Base-by-base conservation (phyloP, 2,329 filamentous ascomycete genomes). In the Sporothrix variecibatus region DNA sequence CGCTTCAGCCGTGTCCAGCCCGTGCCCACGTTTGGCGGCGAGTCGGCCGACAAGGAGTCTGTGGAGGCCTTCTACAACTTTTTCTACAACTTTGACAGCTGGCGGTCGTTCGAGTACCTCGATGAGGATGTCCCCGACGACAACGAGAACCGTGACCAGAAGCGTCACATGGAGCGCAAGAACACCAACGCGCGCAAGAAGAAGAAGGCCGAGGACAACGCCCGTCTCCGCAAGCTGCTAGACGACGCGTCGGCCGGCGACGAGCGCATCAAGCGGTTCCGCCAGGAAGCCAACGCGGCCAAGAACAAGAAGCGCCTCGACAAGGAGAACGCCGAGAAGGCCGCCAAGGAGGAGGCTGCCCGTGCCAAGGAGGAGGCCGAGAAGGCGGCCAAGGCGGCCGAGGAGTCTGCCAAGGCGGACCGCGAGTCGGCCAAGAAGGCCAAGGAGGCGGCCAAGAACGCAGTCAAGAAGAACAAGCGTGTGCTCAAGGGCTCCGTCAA, bases 391-490 rank as follows among this genome's bases (percentile, higher is more conserved):
- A 93, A 93, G 82, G 94, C 97, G 77, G 93, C 94, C 20, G 96
- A 97, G 83, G 93, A 93, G 78, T 88, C 91, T 58, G 94, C 94
- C 77, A 98, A 98, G 88, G 89, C 87, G 5, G 91, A 94, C 74
- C 93, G 93, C 78, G 94, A 95, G 78, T 89, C 92, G 77, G 86
- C 86, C 80, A 99, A 98, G 90, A 99, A 99, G 89, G 92, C 93
- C 75, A 99, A 98, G 88, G 96, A 99, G 85, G 95, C 95, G 1
- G 96, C 96, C 74, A 99, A 99, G 91, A 98, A 94, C 81, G 96
- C 96, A 17, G 93, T 96, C 80, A 99, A 99, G 93, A 99, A 99
- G 93, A 99, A 99, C 90, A 98, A 98, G 90, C 94, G 96, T 87
- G 93, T 98, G 67, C 91, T 99, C 79, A 94, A 97, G 84, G 91